These are phyloP conservation scores for Mycena filopes DNA, from an alignment of 768 basidiomycete species.

Conservation along the genomic window DNA sequence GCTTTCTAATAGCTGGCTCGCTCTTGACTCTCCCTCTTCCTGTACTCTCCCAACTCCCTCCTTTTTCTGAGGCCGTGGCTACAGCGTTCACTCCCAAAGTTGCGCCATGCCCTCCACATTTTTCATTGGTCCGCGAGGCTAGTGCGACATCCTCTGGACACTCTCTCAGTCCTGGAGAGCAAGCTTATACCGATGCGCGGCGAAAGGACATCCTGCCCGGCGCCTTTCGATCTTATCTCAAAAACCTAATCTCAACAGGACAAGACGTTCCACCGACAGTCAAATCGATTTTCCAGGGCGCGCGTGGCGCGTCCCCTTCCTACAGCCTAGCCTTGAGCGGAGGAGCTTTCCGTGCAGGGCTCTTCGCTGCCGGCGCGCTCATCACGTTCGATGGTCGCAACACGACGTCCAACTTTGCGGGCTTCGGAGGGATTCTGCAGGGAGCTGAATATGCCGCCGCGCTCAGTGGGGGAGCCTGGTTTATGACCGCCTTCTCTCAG, in stretches of 20 bases:
- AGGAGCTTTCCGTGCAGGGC: conserved; percentile 65
- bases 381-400: conserved; percentile 60
- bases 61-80: conserved; percentile 16
- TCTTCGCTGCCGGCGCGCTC: conserved; percentile 61
- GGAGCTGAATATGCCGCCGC: conserved; percentile 63
- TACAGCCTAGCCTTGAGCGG: conserved; percentile 64
- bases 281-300: conserved; percentile 39
- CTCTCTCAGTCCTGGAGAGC: conserved; percentile 47
- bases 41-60: conserved; percentile 19
- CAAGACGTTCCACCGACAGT: conserved; percentile 48
- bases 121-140: conserved; percentile 20
- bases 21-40: neutral
- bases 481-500: conserved; percentile 51
- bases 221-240: conserved; percentile 52
- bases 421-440: conserved; percentile 62
- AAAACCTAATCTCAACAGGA: conserved; percentile 45
- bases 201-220: conserved; percentile 45
- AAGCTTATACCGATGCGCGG: conserved; percentile 48
- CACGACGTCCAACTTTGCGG: conserved; percentile 48
- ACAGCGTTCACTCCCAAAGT: conserved; percentile 21
- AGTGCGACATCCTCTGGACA: neutral
- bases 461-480: conserved; percentile 55
- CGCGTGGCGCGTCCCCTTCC: conserved; percentile 40
- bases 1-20: conserved; percentile 7
- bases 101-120: conserved; percentile 8